A percentile compares a stretch with the other conserved stretches of the same genome.
These are phyloP conservation scores for Coemansia brasiliensis DNA, from an alignment of 192 early-diverging fungal species.

Conservation along the genomic window DNA sequence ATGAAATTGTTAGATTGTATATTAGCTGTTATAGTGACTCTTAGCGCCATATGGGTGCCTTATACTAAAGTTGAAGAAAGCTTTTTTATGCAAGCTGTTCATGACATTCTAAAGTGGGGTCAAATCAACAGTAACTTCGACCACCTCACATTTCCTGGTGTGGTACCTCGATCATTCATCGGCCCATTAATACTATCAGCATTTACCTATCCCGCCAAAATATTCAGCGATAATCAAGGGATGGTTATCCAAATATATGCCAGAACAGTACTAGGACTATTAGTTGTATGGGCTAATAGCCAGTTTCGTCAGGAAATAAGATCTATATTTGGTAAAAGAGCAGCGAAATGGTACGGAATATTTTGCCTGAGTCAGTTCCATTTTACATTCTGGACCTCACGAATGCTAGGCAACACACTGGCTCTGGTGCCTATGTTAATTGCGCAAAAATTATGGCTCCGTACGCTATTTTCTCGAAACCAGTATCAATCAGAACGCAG, in stretches of 20 bases:
- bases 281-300: conserved; percentile 56
- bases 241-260: conserved; percentile 19
- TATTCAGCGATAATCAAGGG: conserved; percentile 6
- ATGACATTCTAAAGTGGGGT: conserved; percentile 78
- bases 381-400: conserved; percentile 81
- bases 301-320: conserved; percentile 57
- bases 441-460: conserved; percentile 56
- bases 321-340: conserved; percentile 58
- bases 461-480: conserved; percentile 11
- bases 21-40: conserved; percentile 16
- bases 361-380: conserved; percentile 81
- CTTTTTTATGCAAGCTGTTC: conserved; percentile 90
- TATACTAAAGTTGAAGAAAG: conserved; percentile 98
- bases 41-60: conserved; percentile 56
- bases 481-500: not conserved
- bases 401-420: conserved; percentile 86
- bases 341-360: conserved; percentile 47
- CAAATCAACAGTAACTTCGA: conserved; percentile 62
- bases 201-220: conserved; percentile 37
- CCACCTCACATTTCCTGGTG: conserved; percentile 90
- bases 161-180: conserved; percentile 91
- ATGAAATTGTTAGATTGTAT: conserved; percentile 20
- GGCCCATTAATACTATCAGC: conserved; percentile 70
- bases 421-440: conserved; percentile 67
- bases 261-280: conserved; percentile 57